Evolutionary conservation across 2,329 filamentous ascomycete species (phyloP), one percentile per base, ranked within the genome.

Genomic region (Colletotrichum sp.): DNA sequence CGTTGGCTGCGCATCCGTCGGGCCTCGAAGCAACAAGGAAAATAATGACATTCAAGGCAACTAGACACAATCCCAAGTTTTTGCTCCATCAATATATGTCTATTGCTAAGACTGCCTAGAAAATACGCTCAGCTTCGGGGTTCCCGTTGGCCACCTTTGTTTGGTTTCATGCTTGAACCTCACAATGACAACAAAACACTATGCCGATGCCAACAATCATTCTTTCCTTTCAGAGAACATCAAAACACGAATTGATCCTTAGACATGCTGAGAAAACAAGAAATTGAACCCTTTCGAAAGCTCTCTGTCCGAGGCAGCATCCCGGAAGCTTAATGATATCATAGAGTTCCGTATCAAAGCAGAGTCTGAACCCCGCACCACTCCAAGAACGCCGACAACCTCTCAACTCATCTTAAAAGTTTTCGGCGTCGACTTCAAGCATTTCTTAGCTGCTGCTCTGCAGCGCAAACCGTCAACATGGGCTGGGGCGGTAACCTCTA

Each of bases 171-270:
- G 10, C n/a, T 48, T 48, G 6, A 7, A 4, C 1, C 44, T 48
- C 3, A 4, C n/a, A 48, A 48, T 48, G 10, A 48, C 10, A 22
- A 22, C 44, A 22, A 0, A 3, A 4, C n/a, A 6, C 5, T 2
- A 48, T 4, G 6, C 10, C 10, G 3, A 48, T 12, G 10, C 39
- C 1, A 12, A n/a, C 1, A 48, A 9, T n/a, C 12, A 2, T 12
- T 0, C n/a, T 44, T 6, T 9, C 0, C 39, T 0, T 48, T 12
- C 6, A 6, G 1, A 48, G 4, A 48, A 48, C 2, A 7, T 3
- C 8, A 4, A 10, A 2, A 13, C 1, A 13, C 4, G 7, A 13
- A 3, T 22, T 6, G 4, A 22, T 22, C 0, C 10, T 13, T 13
- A 2, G 4, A 8, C 2, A 2, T 22, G 4, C 7, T 12, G 18